phyloP scores from a whole-genome alignment of 202 grass and related monocot genomes.

The Hordeum pubiflorum region DNA sequence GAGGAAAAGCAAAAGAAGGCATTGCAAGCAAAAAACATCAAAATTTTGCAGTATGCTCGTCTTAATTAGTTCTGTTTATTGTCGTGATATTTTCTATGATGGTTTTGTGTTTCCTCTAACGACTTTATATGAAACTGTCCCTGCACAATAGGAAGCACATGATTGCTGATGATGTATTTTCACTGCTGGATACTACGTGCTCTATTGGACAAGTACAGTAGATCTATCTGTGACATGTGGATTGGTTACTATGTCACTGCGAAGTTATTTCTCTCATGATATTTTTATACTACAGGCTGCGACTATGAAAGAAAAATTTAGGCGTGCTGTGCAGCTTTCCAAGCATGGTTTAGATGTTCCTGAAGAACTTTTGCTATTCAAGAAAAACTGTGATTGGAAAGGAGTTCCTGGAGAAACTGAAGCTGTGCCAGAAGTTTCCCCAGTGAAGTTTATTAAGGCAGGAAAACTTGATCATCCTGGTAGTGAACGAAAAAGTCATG shows the following conservation, averaged over 20 bases:
- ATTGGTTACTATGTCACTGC: neutral
- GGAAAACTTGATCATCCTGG: constrained; percentile 1
- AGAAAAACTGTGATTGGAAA: constrained; percentile 16
- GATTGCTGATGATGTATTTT: constrained; percentile 55
- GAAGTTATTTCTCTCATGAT: neutral
- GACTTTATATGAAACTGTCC: neutral
- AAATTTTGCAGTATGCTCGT: constrained; percentile 51
- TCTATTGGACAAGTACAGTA: constrained; percentile 69
- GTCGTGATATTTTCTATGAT: constrained; percentile 10
- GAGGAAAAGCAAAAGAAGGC: constrained; percentile 76
- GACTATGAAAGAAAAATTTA: constrained; percentile 66
- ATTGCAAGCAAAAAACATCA: constrained; percentile 57
- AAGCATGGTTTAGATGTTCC: constrained; percentile 64
- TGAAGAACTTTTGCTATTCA: constrained; percentile 55
- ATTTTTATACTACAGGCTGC: constrained; percentile 38
- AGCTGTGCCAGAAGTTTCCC: neutral
- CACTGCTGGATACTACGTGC: constrained; percentile 66
- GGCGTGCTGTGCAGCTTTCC: constrained; percentile 48
- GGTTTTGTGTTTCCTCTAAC: neutral
- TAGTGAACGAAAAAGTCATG: neutral
- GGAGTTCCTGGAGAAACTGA: constrained; percentile 27
- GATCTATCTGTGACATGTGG: neutral
- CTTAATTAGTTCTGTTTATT: constrained; percentile 8
- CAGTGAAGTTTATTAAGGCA: neutral
- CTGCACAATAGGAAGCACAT: constrained; percentile 53